Percentiles rank a stretch among this genome's conserved stretches.
phyloP scores from a whole-genome alignment of 768 basidiomycete genomes.

The Pulveroboletus sp. region DNA sequence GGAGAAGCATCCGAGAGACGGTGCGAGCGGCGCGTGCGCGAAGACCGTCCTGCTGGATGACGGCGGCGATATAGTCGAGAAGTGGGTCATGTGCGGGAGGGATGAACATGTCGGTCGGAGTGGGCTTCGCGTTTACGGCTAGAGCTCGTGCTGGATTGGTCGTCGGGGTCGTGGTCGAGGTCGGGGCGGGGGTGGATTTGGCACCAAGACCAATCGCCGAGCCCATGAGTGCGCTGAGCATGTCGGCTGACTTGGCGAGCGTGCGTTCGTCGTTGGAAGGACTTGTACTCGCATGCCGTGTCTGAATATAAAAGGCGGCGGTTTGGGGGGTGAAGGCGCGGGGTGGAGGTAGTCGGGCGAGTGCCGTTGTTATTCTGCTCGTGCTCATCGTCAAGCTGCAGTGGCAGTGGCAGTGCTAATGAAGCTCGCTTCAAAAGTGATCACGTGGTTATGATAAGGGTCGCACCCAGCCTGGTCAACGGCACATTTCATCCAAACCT shows the following conservation, averaged over 20 bases:
- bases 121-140: background rate
- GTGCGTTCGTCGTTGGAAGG: conserved; percentile 20
- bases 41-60: conserved; percentile 60
- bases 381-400: conserved; percentile 3
- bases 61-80: conserved; percentile 59
- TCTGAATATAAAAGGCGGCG: background rate
- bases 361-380: conserved; percentile 1
- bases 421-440: too few relatives aligned
- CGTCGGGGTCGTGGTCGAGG: too few relatives aligned
- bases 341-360: background rate
- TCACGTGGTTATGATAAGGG: too few relatives aligned
- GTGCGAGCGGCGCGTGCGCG: conserved; percentile 54
- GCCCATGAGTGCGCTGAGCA: conserved; percentile 23
- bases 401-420: background rate
- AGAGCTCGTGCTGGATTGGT: background rate
- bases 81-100: conserved; percentile 76
- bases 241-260: conserved; percentile 20
- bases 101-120: conserved; percentile 40
- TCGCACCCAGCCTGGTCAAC: too few relatives aligned
- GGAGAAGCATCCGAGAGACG: conserved; percentile 58
- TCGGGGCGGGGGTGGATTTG: background rate
- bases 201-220: conserved; percentile 16
- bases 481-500: too few relatives aligned
- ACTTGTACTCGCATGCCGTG: conserved; percentile 15
- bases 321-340: background rate